These are phyloP conservation scores for Phytophthora cactorum DNA, from an alignment of 352 stramenopile genomes.

Conservation along the genomic window DNA sequence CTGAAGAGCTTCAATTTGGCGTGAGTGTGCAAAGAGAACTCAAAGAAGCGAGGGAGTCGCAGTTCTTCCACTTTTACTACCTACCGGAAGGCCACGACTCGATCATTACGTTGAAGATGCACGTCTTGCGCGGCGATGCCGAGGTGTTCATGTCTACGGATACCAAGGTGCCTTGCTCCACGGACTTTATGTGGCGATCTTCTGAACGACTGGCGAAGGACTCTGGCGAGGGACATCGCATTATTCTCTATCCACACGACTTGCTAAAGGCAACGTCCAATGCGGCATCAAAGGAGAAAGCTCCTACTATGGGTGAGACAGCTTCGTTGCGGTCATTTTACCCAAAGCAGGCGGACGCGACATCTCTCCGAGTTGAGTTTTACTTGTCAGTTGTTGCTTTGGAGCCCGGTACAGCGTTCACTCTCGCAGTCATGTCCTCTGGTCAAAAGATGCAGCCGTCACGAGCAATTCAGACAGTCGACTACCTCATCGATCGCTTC, in stretches of 20 bases:
- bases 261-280: slow-evolving; percentile 30
- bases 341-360: slow-evolving; percentile 13
- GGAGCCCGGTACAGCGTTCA: slow-evolving; percentile 48
- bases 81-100: slow-evolving; percentile 33
- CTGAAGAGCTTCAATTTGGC: slow-evolving; percentile 60
- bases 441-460: slow-evolving; percentile 67
- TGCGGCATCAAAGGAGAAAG: slow-evolving; percentile 10
- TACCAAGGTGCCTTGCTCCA: slow-evolving; percentile 66
- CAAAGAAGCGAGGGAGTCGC: slow-evolving; percentile 17
- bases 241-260: slow-evolving; percentile 69
- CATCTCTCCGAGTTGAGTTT: slow-evolving; percentile 36
- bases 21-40: slow-evolving; percentile 43
- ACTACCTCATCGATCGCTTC: slow-evolving; percentile 75
- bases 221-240: slow-evolving; percentile 42
- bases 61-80: slow-evolving; percentile 74
- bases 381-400: slow-evolving; percentile 65
- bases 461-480: slow-evolving; percentile 63
- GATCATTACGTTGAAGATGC: slow-evolving; percentile 71
- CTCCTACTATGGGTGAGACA: slow-evolving; percentile 3
- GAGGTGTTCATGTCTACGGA: slow-evolving; percentile 75
- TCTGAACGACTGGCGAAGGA: slow-evolving; percentile 22
- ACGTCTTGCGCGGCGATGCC: slow-evolving; percentile 49
- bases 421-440: slow-evolving; percentile 62
- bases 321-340: slow-evolving; percentile 24
- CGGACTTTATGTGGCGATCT: slow-evolving; percentile 77